Evolutionary conservation across 495 filamentous ascomycete species (phyloP).

Genomic region (Talaromyces proteolyticus): DNA sequence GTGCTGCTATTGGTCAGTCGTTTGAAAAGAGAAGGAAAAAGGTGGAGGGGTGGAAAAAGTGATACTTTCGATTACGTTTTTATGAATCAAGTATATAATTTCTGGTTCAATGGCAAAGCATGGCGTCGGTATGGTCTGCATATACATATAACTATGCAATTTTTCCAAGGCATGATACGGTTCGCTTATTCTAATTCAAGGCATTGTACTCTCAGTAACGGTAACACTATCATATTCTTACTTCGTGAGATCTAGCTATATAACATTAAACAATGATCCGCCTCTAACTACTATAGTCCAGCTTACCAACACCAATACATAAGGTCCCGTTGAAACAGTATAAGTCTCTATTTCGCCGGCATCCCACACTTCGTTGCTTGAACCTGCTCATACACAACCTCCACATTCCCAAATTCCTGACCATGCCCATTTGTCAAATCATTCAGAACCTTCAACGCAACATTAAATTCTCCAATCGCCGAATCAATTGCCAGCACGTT

Average conservation of each 20-base stretch:
- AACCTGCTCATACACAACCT: conserved; percentile 33
- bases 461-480: conserved; percentile 54
- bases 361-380: conserved; percentile 8
- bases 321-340: background rate
- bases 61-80: background rate
- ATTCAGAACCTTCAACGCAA: conserved; percentile 61
- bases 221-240: no score
- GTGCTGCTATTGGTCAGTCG: conserved; percentile 54
- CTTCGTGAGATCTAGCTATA: no score
- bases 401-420: conserved; percentile 46
- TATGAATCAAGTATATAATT: background rate
- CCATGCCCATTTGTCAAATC: conserved; percentile 55
- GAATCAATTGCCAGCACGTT: conserved; percentile 65
- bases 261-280: no score
- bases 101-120: background rate
- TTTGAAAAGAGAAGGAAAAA: conserved; percentile 73
- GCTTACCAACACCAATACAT: background rate
- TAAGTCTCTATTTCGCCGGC: background rate
- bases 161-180: no score
- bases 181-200: no score
- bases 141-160: no score
- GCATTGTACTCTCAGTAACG: no score
- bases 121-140: background rate
- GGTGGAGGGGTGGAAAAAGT: conserved; percentile 52
- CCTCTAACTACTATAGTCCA: no score